Evolutionary conservation across 2,329 filamentous ascomycete species (phyloP), one percentile per base, ranked within the genome.

Genomic region (Scedosporium apiospermum): DNA sequence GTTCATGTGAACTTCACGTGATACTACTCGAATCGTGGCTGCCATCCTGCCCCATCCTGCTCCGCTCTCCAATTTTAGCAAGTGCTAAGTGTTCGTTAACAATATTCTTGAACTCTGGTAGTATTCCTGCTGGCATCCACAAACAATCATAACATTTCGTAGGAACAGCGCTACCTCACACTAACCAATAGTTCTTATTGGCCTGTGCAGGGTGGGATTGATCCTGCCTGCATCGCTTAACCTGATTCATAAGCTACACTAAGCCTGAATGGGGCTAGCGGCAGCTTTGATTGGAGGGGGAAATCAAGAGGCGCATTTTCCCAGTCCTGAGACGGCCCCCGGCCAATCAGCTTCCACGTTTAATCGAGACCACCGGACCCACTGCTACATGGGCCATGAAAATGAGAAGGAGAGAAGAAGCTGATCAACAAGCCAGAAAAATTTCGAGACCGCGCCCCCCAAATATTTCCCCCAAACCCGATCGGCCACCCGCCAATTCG

Each of bases 401-500:
- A 27, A 57, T 4, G 16, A 46, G 21, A 26, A 61, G 23, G 49
- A 12, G 23, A 51, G 49, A 21, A 14, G n/a, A 23, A 57, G 60
- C 51, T 34, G 59, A 55, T 27, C 51, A 55, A 55, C 51, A 55
- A 55, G 51, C 34, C 27, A 61, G 34, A 61, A 61, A 61, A 61
- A 55, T 53, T 61, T 57, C 30, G 49, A 61, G 60, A 61, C 60
- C 21, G 60, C 42, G 46, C 46, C 30, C 49, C 60, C 59, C 44
- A 59, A 46, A 59, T n/a, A 42, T 44, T 42, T 57, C 60, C 60
- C 60, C 60, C 46, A 61, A 61, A 51, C 49, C 59, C 46, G 60
- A 61, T 61, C 60, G 46, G 60, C 60, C 60, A 61, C 60, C 60
- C 49, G 60, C 60, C 60, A 61, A 61, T 61, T 55, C 60, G 58